These are phyloP conservation scores for Rhizophagus sp. DNA, from an alignment of 192 early-diverging fungal genomes.

Conservation along the genomic window DNA sequence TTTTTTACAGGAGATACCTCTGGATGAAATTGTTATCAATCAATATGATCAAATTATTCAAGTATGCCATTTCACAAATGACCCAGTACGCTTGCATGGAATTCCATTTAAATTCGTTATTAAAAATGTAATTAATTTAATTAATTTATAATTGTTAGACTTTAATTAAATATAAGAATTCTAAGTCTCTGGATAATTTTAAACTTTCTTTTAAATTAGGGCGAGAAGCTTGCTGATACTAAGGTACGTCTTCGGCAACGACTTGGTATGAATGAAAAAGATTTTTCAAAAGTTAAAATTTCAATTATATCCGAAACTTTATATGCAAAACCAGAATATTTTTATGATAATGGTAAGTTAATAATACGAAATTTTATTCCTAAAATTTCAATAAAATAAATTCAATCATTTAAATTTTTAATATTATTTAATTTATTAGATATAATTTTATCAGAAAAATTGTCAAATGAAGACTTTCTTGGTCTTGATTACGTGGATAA, in stretches of 20 bases:
- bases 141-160: not conserved
- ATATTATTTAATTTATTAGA: constrained; percentile 19
- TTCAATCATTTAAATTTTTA: not conserved
- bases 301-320: constrained; percentile 36
- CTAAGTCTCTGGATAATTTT: too few relatives aligned
- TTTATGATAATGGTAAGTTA: constrained; percentile 31
- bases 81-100: constrained; percentile 67
- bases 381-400: too few relatives aligned
- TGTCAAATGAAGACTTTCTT: constrained; percentile 36
- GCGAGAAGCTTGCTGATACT: constrained; percentile 72
- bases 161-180: too few relatives aligned
- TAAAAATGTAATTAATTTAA: constrained; percentile 41
- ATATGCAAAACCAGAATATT: constrained; percentile 12
- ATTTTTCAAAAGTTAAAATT: constrained; percentile 71
- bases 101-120: constrained; percentile 83
- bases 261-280: constrained; percentile 82
- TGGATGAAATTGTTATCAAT: constrained; percentile 33
- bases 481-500: constrained; percentile 58
- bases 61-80: constrained; percentile 55
- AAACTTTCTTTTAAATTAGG: constrained; percentile 34
- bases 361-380: too few relatives aligned
- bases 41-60: too few relatives aligned
- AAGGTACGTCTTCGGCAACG: constrained; percentile 69
- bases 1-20: constrained; percentile 41
- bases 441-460: constrained; percentile 35